Base-by-base conservation (phyloP, 2,329 filamentous ascomycete species). In the Helotiales sp. region DNA sequence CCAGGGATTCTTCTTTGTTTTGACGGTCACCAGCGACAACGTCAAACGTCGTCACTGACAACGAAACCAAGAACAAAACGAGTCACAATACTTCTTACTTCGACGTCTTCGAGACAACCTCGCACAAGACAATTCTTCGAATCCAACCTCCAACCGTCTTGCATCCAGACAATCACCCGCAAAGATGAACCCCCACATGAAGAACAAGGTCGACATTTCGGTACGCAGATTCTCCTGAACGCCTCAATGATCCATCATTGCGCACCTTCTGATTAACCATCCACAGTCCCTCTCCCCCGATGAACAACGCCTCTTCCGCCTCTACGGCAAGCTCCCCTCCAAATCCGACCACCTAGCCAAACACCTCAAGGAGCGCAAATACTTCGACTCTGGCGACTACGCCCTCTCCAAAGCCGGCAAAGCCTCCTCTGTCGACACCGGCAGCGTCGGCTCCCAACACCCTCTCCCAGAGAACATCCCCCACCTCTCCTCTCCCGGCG, bases 331-430 rank as follows among this genome's bases (percentile, higher is more conserved):
- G 79, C 88, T 98, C 60, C 95, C 95, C 64, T 96, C 90, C 76
- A 95, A 95, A 76, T 96, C 93, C 75, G 93, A 97, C 76, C 85
- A 97, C 71, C 88, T 98, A 69, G 92, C 96, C 81, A 98, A 98
- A 81, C 96, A 98, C 74, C 85, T 98, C 73, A 97, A 97, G 84
- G 95, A 98, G 76, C 93, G 95, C 80, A 99, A 96, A 80, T 97
- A 96, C 80, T 97, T 97, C 76, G 92, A 97, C 80, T 95, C 90
- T 60, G 93, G 92, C 71, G 92, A 97, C 79, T 97, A 96, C 71
- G 93, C 93, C 71, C 90, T 96, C 78, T 93, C 90, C 76, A 96
- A 97, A 81, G 95, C 95, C 59, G 95, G 95, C 76, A 98, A 98
- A 79, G 92, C 91, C 74, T 90, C 93, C 71, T 90, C 95, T 72